Conservation (phyloP, 129 eudicot species). For the Centaurea solstitialis region DNA sequence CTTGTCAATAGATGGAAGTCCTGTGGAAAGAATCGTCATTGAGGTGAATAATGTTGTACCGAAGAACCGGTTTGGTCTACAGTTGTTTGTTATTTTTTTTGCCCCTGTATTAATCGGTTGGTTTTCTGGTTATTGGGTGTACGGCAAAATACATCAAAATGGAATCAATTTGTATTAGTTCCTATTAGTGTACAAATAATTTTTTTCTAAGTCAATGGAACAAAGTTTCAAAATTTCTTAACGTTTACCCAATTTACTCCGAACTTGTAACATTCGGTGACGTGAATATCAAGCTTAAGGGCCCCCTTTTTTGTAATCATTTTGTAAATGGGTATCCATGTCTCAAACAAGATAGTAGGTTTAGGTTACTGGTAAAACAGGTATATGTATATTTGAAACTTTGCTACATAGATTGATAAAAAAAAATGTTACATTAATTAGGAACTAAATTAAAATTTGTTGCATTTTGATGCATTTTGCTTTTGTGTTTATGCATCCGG, state of each 20-base stretch:
- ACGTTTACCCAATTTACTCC: background rate
- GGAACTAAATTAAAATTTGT: background rate
- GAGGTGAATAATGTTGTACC: constrained; percentile 51
- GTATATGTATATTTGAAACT: background rate
- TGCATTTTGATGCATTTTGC: background rate
- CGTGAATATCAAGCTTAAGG: background rate
- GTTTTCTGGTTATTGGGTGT: background rate
- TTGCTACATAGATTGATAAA: background rate
- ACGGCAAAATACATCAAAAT: background rate
- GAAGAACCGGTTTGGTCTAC: background rate
- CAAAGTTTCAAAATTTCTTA: background rate
- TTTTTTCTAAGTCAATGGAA: background rate
- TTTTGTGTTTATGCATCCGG: background rate
- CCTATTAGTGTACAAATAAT: background rate
- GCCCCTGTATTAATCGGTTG: background rate
- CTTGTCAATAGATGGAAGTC: constrained; percentile 60
- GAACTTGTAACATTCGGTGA: background rate
- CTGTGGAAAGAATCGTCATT: constrained; percentile 60
- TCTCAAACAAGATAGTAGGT: background rate
- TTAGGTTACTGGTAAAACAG: background rate
- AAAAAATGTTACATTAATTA: background rate
- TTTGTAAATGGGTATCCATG: background rate
- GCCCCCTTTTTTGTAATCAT: background rate
- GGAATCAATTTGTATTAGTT: background rate
- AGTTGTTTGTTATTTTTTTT: background rate